Evolutionary conservation across 441 rosid genomes (phyloP), one percentile per base, ranked within the genome.

Genomic region (Pelargonium cotyledonis): DNA sequence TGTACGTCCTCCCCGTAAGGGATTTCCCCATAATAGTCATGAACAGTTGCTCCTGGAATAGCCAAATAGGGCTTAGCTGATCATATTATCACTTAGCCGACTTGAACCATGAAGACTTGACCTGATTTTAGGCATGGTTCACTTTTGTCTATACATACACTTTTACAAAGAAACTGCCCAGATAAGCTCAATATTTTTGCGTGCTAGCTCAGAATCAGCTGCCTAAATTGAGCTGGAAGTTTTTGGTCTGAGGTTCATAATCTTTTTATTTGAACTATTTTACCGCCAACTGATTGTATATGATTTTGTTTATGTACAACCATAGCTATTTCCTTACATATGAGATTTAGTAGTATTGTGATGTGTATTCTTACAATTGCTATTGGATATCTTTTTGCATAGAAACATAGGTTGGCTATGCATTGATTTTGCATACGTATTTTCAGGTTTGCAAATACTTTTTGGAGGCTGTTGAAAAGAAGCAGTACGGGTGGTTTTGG

Each of bases 401-500:
- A 53, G 5, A 16, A 53, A 19, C 8, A n/a, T n/a, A 2, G 0
- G 6, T 11, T 53, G 60, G 60, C 19, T 40, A 35, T 65, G 67
- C 47, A 41, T 65, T 40, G 49, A 40, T 40, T 40, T 15, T 65
- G 49, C 40, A 40, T 21, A 12, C 18, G 11, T n/a, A 21, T 67
- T 38, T 41, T 3, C 53, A 53, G 60, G 15, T 53, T 53, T 53
- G 60, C 60, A 94, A 94, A 75, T 76, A 88, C 79, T 94, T 94
- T 78, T 76, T 94, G 82, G 99, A 94, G 7, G 96, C 95, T 2
- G 99, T 94, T 68, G 95, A 88, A 77, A 86, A 83, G 86, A 86
- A 86, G 75, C 91, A 88, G 41, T 88, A 86, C 77, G 99, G 97
- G 62, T 94, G 96, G 97, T 94, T 91, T 73, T 94, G 98, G 98